phyloP scores from a whole-genome alignment of 2,329 filamentous ascomycete genomes.

The Macrophomina pseudophaseolina region DNA sequence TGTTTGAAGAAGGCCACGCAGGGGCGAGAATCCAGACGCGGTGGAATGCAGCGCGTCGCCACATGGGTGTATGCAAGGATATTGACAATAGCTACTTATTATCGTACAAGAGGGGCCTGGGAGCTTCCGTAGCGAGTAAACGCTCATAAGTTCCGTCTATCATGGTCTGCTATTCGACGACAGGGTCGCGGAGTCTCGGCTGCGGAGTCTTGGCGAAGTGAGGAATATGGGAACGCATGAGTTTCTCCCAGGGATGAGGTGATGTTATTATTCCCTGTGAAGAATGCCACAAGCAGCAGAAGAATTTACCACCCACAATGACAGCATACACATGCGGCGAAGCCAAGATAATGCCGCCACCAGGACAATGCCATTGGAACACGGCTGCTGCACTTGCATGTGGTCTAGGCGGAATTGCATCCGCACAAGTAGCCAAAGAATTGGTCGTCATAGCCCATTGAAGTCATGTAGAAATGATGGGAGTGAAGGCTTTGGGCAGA shows the following conservation, averaged over 20 bases:
- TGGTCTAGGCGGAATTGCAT: no score
- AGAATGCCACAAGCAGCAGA: conserved; percentile 4
- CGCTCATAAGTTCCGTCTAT: neutral
- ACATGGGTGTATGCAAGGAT: conserved; percentile 18
- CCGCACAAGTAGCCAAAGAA: no score
- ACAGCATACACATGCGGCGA: no score
- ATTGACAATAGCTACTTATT: neutral
- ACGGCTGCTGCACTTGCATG: no score
- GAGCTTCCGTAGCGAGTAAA: neutral
- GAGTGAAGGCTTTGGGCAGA: neutral
- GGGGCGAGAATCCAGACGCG: neutral
- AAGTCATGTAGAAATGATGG: neutral
- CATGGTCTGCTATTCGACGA: neutral
- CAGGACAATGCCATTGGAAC: no score
- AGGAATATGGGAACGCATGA: neutral
- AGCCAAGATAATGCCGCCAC: no score
- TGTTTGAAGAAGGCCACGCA: neutral
- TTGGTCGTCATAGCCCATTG: no score
- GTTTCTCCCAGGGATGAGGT: neutral
- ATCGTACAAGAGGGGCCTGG: neutral
- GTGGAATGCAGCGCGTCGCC: conserved; percentile 18
- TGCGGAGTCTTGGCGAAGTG: neutral
- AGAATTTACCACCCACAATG: neutral
- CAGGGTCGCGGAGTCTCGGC: neutral
- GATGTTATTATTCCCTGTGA: neutral